These are phyloP conservation scores for Scheffersomyces insectosa DNA, from an alignment of 1,139 yeast genomes.

Conservation along the genomic window DNA sequence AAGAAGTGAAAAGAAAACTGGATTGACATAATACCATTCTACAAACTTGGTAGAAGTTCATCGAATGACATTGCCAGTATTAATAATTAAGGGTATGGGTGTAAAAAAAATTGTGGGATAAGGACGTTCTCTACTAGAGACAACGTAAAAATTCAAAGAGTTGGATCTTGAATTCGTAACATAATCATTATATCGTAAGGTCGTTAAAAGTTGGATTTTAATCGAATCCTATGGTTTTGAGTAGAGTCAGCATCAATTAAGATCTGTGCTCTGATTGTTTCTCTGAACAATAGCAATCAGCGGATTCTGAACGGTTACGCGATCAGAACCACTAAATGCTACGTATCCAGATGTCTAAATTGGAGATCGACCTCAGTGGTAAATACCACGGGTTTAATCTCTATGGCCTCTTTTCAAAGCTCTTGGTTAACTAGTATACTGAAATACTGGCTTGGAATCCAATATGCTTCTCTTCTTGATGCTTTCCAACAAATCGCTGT, in stretches of 20 bases:
- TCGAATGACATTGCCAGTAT: conserved; percentile 1
- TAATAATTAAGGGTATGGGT: conserved; percentile 1
- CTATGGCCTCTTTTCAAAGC: too few species aligned
- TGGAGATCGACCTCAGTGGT: too few species aligned
- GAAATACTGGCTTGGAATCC: conserved; percentile 33
- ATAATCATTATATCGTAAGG: conserved; percentile 16
- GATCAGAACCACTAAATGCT: too few species aligned
- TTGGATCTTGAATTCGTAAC: conserved; percentile 32
- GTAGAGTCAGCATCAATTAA: too few species aligned
- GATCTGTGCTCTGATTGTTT: too few species aligned
- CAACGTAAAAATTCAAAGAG: conserved; percentile 19
- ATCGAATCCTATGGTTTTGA: conserved; percentile 16
- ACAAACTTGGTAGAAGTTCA: background rate
- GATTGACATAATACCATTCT: conserved; percentile 3
- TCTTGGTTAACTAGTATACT: conserved; percentile 25
- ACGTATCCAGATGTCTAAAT: too few species aligned
- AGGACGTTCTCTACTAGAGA: background rate
- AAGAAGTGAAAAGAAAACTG: conserved; percentile 19
- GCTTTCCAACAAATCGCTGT: conserved; percentile 38
- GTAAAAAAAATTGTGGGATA: background rate
- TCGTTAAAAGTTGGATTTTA: conserved; percentile 44
- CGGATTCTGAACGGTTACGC: too few species aligned
- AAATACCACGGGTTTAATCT: too few species aligned
- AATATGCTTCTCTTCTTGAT: conserved; percentile 43
- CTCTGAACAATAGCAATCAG: too few species aligned